Conservation (phyloP, 31 red algal genomes). For the Porphyra umbilicalis region DNA sequence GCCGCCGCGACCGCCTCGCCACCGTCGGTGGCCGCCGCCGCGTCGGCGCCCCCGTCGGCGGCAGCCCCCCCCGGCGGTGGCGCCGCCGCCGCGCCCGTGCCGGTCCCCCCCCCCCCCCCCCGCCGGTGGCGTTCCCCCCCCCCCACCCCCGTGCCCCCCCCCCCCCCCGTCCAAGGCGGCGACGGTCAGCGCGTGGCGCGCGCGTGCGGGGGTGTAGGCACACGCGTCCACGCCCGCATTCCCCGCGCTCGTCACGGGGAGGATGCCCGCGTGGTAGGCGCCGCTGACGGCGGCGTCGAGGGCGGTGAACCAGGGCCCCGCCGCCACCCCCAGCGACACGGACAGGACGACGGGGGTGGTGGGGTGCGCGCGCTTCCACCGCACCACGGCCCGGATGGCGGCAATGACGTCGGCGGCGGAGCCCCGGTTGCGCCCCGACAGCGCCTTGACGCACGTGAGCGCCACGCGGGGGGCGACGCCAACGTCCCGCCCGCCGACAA, state of each 20-base stretch:
- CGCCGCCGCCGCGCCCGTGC: background rate
- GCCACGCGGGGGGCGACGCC: background rate
- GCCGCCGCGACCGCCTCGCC: background rate
- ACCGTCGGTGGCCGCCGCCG: no score
- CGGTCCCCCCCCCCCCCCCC: background rate
- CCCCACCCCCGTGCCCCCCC: background rate
- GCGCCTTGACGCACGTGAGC: background rate
- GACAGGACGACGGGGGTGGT: slow-evolving; percentile 17
- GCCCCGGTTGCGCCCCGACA: slow-evolving; percentile 33
- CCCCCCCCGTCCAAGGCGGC: slow-evolving; percentile 14
- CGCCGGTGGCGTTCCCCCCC: background rate
- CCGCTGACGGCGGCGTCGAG: slow-evolving; percentile 30
- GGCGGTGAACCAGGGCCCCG: slow-evolving; percentile 12
- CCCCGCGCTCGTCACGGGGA: slow-evolving; percentile 40
- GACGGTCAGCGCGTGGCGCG: slow-evolving; percentile 40
- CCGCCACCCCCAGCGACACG: slow-evolving; percentile 33
- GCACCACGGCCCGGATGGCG: slow-evolving; percentile 17
- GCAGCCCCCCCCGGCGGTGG: background rate
- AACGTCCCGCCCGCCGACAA: background rate
- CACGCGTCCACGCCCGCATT: slow-evolving; percentile 51
- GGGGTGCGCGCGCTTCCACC: slow-evolving; percentile 9
- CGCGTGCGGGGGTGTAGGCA: slow-evolving; percentile 43
- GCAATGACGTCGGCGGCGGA: slow-evolving; percentile 27
- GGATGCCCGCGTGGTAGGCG: slow-evolving; percentile 18
- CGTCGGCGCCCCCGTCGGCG: background rate